Percentiles rank a stretch among this genome's conserved stretches.
Conservation (phyloP, 345 rosid species). For the Brassica juncea region DNA sequence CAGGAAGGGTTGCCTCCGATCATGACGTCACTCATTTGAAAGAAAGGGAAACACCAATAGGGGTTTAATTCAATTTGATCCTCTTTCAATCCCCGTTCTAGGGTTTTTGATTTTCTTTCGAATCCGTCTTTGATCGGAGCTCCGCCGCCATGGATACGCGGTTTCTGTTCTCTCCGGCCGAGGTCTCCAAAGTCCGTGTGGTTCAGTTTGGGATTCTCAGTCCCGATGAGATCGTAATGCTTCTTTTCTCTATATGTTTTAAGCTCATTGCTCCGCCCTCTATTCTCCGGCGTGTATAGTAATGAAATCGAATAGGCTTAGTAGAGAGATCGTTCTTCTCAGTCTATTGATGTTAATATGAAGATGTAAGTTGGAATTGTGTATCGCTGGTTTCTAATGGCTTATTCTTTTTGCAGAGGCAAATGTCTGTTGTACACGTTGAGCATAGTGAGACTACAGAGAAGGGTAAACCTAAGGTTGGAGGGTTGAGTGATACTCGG, state of each 20-base stretch:
- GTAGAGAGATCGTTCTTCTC: not conserved
- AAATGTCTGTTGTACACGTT: conserved; percentile 90
- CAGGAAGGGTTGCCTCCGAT: no score
- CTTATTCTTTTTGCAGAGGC: conserved; percentile 61
- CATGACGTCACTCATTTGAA: not conserved
- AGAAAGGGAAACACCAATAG: conserved; percentile 24
- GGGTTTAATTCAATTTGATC: not conserved
- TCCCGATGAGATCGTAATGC: conserved; percentile 91
- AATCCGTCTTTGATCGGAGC: conserved; percentile 37
- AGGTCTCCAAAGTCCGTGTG: conserved; percentile 84
- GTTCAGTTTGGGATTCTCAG: conserved; percentile 96
- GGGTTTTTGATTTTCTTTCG: conserved; percentile 25
- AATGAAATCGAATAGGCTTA: not conserved
- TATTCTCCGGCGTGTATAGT: conserved; percentile 1
- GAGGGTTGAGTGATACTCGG: conserved; percentile 78
- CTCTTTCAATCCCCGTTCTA: conserved; percentile 7
- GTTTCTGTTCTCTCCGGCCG: conserved; percentile 89
- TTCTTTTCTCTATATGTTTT: conserved; percentile 1
- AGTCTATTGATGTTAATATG: not conserved
- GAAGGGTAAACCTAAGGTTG: conserved; percentile 85
- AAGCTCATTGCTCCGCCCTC: conserved; percentile 26
- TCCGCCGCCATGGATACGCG: conserved; percentile 58
- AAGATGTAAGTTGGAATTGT: not conserved
- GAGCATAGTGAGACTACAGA: conserved; percentile 91
- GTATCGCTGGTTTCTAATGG: conserved; percentile 11